Evolutionary conservation across 2,329 filamentous ascomycete species (phyloP).

Genomic region (Neofusicoccum umdonicola): DNA sequence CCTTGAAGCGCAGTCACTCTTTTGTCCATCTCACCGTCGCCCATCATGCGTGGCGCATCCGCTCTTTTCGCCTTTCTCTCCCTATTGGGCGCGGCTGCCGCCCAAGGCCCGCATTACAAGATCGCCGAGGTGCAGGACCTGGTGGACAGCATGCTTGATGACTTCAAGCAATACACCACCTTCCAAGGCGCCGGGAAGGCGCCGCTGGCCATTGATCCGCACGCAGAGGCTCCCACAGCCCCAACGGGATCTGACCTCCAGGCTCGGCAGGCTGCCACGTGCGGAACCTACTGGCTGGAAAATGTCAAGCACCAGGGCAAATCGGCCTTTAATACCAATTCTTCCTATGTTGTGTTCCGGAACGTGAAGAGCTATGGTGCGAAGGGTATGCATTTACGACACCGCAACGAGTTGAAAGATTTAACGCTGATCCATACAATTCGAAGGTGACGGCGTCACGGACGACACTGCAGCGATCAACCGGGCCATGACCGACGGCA

Average conservation of each 20-base stretch:
- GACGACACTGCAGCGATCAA: slow-evolving; percentile 56
- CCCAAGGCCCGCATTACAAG: slow-evolving; percentile 8
- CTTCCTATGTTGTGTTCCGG: slow-evolving; percentile 39
- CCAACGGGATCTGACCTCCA: neutral
- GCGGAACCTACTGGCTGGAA: slow-evolving; percentile 41
- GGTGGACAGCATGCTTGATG: slow-evolving; percentile 7
- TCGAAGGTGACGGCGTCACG: slow-evolving; percentile 30
- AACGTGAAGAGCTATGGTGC: slow-evolving; percentile 46
- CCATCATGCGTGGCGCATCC: slow-evolving; percentile 8
- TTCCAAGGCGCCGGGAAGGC: neutral
- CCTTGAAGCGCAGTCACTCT: neutral
- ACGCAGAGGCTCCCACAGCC: neutral
- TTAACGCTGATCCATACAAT: neutral
- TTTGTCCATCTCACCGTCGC: neutral
- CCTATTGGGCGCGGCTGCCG: neutral
- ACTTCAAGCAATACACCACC: slow-evolving; percentile 3
- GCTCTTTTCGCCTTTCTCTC: neutral
- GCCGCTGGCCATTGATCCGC: neutral
- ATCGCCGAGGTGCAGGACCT: slow-evolving; percentile 3
- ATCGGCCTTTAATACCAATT: slow-evolving; percentile 37
- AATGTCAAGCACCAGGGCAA: slow-evolving; percentile 42
- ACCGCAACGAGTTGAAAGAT: neutral
- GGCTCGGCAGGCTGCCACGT: slow-evolving; percentile 13
- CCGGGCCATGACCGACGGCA: slow-evolving; percentile 39
- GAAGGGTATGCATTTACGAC: slow-evolving; percentile 27